Percentiles rank a stretch among this genome's conserved stretches.
Conservation (phyloP, 148 eudicot species). For the Talinum fruticosum region DNA sequence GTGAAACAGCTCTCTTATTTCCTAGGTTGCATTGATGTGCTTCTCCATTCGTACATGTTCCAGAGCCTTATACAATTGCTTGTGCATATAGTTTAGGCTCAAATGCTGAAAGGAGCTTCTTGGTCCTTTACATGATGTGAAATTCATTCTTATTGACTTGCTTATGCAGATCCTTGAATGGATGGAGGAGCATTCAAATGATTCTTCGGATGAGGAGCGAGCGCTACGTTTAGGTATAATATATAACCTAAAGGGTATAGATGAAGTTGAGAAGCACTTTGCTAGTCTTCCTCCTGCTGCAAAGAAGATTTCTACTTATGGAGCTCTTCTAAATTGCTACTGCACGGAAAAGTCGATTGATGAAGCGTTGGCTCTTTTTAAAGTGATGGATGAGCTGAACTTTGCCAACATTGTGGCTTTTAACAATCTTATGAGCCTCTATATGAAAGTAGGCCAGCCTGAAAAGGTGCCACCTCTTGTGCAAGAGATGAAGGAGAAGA, state of each 20-base stretch:
- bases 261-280: slow-evolving; percentile 68
- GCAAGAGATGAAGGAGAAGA: slow-evolving; percentile 62
- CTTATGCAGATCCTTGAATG: slow-evolving; percentile 67
- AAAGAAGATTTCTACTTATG: slow-evolving; percentile 43
- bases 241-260: slow-evolving; percentile 47
- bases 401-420: slow-evolving; percentile 28
- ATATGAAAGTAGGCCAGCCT: slow-evolving; percentile 51
- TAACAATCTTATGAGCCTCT: slow-evolving; percentile 57
- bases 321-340: slow-evolving; percentile 67
- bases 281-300: slow-evolving; percentile 35
- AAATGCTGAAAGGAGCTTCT: not conserved
- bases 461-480: slow-evolving; percentile 54
- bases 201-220: slow-evolving; percentile 31
- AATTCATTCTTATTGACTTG: slow-evolving; percentile 13
- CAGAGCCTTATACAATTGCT: not conserved
- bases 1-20: not conserved
- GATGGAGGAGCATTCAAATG: slow-evolving; percentile 50
- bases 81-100: not conserved
- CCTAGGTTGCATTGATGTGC: not conserved
- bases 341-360: slow-evolving; percentile 45
- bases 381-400: slow-evolving; percentile 53
- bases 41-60: not conserved
- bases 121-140: not conserved
- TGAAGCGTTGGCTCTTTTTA: slow-evolving; percentile 54
- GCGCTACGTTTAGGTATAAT: slow-evolving; percentile 54